phyloP scores from a whole-genome alignment of 805 yeast species.

The Kazachstania kunashirensis region DNA sequence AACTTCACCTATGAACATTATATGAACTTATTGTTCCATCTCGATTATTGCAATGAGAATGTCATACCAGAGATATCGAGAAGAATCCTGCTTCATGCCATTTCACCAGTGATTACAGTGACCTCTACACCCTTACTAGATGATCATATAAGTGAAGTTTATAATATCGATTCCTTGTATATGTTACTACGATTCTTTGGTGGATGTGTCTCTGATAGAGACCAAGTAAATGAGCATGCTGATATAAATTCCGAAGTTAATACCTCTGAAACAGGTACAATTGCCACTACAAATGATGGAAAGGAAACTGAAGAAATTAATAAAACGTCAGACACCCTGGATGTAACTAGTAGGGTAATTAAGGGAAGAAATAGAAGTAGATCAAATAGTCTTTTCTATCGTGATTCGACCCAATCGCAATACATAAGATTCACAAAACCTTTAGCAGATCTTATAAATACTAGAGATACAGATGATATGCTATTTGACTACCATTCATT shows the following conservation, averaged over 20 bases:
- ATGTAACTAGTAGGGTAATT: not conserved
- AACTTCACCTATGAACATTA: conserved; percentile 12
- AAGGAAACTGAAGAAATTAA: not conserved
- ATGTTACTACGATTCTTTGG: conserved; percentile 26
- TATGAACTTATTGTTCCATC: conserved; percentile 25
- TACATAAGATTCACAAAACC: conserved; percentile 45
- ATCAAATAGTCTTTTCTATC: conserved; percentile 26
- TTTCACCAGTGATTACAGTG: conserved; percentile 29
- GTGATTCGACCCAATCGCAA: conserved; percentile 27
- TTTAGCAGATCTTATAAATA: conserved; percentile 27
- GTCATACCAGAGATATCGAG: conserved; percentile 27
- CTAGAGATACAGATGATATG: conserved; percentile 24
- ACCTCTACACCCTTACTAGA: conserved; percentile 24
- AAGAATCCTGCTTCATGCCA: conserved; percentile 25
- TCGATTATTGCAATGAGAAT: conserved; percentile 19
- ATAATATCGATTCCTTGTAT: conserved; percentile 24
- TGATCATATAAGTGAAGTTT: conserved; percentile 19
- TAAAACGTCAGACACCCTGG: not conserved
- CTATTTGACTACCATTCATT: conserved; percentile 30
- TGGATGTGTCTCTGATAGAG: conserved; percentile 29
- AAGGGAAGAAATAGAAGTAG: conserved; percentile 17
- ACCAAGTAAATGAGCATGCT: conserved; percentile 20
- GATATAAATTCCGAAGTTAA: not conserved
- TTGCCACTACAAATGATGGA: not conserved
- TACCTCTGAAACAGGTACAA: not conserved